These are phyloP conservation scores for Aspergillus indologenus DNA, from an alignment of 495 filamentous ascomycete genomes.

Conservation along the genomic window DNA sequence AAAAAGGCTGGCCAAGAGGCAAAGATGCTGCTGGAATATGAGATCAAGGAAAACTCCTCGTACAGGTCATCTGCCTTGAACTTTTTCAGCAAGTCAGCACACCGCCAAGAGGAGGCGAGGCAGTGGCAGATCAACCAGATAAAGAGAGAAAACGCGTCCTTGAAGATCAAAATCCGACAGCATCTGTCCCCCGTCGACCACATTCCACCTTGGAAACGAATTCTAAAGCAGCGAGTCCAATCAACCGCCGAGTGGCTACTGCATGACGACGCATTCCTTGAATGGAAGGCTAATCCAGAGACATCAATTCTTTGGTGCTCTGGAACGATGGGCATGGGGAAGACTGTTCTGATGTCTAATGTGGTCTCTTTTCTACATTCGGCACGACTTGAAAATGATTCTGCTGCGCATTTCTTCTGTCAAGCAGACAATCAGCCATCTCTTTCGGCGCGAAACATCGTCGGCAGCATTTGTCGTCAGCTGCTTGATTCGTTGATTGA, in stretches of 20 bases:
- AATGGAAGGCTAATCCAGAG: neutral
- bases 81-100: constrained; percentile 4
- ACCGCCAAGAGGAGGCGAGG: constrained; percentile 8
- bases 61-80: constrained; percentile 6
- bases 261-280: neutral
- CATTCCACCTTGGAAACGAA: neutral
- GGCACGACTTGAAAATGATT: neutral
- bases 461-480: neutral
- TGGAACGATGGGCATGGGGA: constrained; percentile 30
- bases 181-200: neutral
- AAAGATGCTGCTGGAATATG: constrained; percentile 16
- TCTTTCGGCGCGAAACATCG: neutral
- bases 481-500: neutral
- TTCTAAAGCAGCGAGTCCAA: neutral
- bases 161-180: neutral
- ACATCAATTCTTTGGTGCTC: constrained; percentile 24
- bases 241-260: neutral
- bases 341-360: constrained; percentile 26
- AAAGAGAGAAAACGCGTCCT: neutral
- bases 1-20: constrained; percentile 18
- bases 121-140: constrained; percentile 6
- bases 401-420: neutral
- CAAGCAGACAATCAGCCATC: neutral
- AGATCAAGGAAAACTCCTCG: constrained; percentile 12
- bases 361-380: constrained; percentile 17